Evolutionary conservation across 1,284 basidiomycete genomes (phyloP).

Genomic region (Fomitopsis palustris): DNA sequence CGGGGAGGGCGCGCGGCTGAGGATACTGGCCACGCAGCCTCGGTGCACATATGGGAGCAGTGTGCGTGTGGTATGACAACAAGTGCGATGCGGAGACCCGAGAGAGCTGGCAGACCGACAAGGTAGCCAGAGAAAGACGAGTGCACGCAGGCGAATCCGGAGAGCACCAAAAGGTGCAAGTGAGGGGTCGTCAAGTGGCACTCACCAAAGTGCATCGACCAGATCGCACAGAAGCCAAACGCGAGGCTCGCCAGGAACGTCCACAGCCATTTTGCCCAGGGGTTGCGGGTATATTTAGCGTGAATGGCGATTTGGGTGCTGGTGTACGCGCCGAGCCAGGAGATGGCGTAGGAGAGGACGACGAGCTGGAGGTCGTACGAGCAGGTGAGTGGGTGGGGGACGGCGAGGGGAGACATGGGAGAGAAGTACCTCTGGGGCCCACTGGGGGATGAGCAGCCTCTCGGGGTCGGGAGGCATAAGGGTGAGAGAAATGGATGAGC

Average conservation of each 20-base stretch:
- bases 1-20: neutral
- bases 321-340: slow-evolving; percentile 30
- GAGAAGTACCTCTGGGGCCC: slow-evolving; percentile 25
- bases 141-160: neutral
- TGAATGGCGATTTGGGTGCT: slow-evolving; percentile 32
- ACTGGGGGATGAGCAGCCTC: slow-evolving; percentile 24
- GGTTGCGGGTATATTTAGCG: slow-evolving; percentile 25
- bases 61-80: too few species aligned
- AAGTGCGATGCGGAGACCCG: too few species aligned
- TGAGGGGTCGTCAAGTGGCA: neutral
- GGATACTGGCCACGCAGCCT: neutral
- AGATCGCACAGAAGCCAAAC: slow-evolving; percentile 30
- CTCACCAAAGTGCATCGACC: slow-evolving; percentile 33
- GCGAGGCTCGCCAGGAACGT: slow-evolving; percentile 26
- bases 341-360: slow-evolving; percentile 27
- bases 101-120: too few species aligned
- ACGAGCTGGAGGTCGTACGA: slow-evolving; percentile 19
- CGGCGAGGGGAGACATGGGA: neutral
- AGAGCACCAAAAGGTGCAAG: neutral
- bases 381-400: neutral
- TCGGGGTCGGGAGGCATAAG: slow-evolving; percentile 7
- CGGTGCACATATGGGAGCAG: too few species aligned
- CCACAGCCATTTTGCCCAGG: slow-evolving; percentile 22
- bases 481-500: neutral
- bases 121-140: neutral